These are phyloP conservation scores for Boechera stricta DNA, from an alignment of 345 rosid species.

Conservation along the genomic window DNA sequence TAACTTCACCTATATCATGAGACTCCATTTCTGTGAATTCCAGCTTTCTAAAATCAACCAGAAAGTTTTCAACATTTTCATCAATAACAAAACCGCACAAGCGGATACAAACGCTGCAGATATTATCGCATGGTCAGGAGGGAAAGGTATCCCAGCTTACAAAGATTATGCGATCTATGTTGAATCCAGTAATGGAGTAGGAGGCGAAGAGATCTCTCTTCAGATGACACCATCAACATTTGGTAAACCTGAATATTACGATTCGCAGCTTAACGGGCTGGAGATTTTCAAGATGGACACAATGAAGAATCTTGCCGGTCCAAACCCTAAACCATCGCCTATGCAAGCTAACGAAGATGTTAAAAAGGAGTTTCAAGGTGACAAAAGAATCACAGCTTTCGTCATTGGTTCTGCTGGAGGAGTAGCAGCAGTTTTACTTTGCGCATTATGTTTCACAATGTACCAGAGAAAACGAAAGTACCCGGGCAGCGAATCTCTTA, in stretches of 20 bases:
- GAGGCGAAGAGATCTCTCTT: slow-evolving; percentile 49
- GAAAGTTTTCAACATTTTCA: slow-evolving; percentile 63
- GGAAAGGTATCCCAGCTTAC: slow-evolving; percentile 52
- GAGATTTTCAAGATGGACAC: slow-evolving; percentile 74
- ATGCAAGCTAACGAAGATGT: slow-evolving; percentile 53
- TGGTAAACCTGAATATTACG: slow-evolving; percentile 53
- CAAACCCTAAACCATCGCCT: slow-evolving; percentile 63
- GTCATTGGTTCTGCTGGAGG: slow-evolving; percentile 68
- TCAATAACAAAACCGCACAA: slow-evolving; percentile 71
- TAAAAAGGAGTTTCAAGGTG: slow-evolving; percentile 28
- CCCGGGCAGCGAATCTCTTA: slow-evolving; percentile 49
- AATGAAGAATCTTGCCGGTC: slow-evolving; percentile 63
- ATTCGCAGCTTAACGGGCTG: slow-evolving; percentile 65
- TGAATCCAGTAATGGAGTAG: slow-evolving; percentile 49
- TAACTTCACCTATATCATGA: slow-evolving; percentile 66
- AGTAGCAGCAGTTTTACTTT: slow-evolving; percentile 56
- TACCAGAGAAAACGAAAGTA: slow-evolving; percentile 49
- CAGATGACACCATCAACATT: slow-evolving; percentile 58
- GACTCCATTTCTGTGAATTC: slow-evolving; percentile 84
- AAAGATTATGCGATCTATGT: slow-evolving; percentile 65
- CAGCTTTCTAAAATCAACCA: slow-evolving; percentile 55
- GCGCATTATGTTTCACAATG: slow-evolving; percentile 55
- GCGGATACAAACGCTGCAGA: slow-evolving; percentile 52
- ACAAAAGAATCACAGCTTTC: slow-evolving; percentile 37
- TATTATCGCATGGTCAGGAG: slow-evolving; percentile 62